phyloP scores from a whole-genome alignment of 208 protist species.

The Trypanosoma congolense region DNA sequence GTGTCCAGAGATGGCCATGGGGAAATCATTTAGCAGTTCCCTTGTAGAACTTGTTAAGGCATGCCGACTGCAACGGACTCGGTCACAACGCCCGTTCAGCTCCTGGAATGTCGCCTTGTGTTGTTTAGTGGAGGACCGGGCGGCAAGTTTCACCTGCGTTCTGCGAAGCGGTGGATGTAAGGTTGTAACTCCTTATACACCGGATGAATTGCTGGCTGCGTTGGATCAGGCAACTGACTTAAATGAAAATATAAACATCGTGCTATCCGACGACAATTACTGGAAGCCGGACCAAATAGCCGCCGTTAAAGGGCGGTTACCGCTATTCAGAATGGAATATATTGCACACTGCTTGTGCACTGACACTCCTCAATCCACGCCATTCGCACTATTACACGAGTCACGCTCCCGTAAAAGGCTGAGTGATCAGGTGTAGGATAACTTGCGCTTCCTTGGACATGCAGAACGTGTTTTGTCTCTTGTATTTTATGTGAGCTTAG shows the following conservation, averaged over 20 bases:
- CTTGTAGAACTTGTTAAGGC: slow-evolving; percentile 33
- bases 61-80: slow-evolving; percentile 36
- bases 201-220: slow-evolving; percentile 2
- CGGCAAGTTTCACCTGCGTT: slow-evolving; percentile 46
- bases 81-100: slow-evolving; percentile 30
- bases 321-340: slow-evolving; percentile 56
- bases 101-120: slow-evolving; percentile 46
- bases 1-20: slow-evolving; percentile 27
- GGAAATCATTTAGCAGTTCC: slow-evolving; percentile 20
- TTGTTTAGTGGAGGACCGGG: slow-evolving; percentile 27
- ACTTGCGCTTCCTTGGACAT: too few relatives aligned
- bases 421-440: neutral
- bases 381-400: slow-evolving; percentile 23
- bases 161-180: slow-evolving; percentile 47
- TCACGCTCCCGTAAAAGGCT: slow-evolving; percentile 16
- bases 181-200: slow-evolving; percentile 4
- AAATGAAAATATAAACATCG: slow-evolving; percentile 11
- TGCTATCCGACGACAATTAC: slow-evolving; percentile 54
- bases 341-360: slow-evolving; percentile 57
- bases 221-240: neutral
- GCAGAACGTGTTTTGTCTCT: too few relatives aligned
- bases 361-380: slow-evolving; percentile 17
- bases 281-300: slow-evolving; percentile 43
- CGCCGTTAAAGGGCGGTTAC: slow-evolving; percentile 11
- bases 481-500: too few relatives aligned